Conservation (phyloP, 768 basidiomycete species). For the Trametes cingulata region DNA sequence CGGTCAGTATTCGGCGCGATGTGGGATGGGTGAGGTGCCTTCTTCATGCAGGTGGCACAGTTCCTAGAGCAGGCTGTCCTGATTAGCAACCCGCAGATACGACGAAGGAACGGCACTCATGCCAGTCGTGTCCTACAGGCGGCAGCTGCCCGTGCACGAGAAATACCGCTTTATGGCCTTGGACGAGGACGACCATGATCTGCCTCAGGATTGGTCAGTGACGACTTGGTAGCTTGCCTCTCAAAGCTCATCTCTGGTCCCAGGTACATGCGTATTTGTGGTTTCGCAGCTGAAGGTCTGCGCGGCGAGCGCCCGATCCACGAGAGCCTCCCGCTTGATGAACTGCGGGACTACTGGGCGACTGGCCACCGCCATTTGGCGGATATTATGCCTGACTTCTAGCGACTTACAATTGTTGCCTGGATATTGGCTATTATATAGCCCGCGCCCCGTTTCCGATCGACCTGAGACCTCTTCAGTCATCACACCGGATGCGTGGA, state of each 20-base stretch:
- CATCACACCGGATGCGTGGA: too few relatives aligned
- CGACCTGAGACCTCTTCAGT: too few relatives aligned
- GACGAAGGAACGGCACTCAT: constrained; percentile 85
- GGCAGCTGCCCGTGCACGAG: constrained; percentile 60
- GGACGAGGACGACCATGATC: constrained; percentile 74
- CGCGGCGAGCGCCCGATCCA: constrained; percentile 60
- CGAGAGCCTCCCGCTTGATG: constrained; percentile 68
- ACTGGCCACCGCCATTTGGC: constrained; percentile 38
- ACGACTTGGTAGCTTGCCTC: neutral
- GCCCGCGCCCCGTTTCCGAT: too few relatives aligned
- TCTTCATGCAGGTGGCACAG: neutral
- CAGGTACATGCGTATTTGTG: constrained; percentile 79
- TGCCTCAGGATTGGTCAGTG: constrained; percentile 78
- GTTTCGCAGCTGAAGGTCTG: constrained; percentile 68
- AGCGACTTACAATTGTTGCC: neutral
- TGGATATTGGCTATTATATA: neutral
- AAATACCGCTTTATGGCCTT: constrained; percentile 67
- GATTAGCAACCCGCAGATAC: too few relatives aligned
- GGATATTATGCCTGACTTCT: neutral
- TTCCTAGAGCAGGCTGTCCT: constrained; percentile 7
- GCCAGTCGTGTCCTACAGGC: constrained; percentile 63
- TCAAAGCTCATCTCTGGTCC: neutral
- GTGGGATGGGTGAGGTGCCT: constrained; percentile 75
- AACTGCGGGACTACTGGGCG: constrained; percentile 75
- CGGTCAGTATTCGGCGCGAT: constrained; percentile 77